These are phyloP conservation scores for Colletotrichum truncatum DNA, from an alignment of 2,329 filamentous ascomycete species.

Conservation along the genomic window DNA sequence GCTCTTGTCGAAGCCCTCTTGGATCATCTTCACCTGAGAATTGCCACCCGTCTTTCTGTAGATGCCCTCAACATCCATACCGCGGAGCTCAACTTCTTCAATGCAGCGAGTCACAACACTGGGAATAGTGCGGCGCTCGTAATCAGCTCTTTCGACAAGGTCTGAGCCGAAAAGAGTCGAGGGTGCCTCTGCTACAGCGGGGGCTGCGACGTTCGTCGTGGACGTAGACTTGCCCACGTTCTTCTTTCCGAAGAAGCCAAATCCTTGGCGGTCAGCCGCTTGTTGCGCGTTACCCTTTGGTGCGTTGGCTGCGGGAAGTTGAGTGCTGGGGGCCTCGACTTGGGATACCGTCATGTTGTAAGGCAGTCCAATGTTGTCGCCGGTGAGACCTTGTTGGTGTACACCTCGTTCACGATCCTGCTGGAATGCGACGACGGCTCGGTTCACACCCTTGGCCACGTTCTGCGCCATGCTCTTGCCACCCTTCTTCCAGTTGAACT, in stretches of 20 bases:
- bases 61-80: slow-evolving; percentile 97
- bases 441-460: slow-evolving; percentile 92
- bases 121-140: slow-evolving; percentile 88
- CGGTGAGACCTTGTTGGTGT: slow-evolving; percentile 59
- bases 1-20: slow-evolving; percentile 88
- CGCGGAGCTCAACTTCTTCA: slow-evolving; percentile 93
- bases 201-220: slow-evolving; percentile 48
- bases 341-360: slow-evolving; percentile 74
- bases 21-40: slow-evolving; percentile 88
- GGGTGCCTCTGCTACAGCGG: slow-evolving; percentile 59
- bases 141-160: slow-evolving; percentile 84
- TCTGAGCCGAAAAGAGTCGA: slow-evolving; percentile 87
- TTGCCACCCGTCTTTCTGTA: slow-evolving; percentile 97
- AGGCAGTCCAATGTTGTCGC: slow-evolving; percentile 74
- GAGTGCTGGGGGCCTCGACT: slow-evolving; percentile 47
- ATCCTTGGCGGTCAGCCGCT: slow-evolving; percentile 60
- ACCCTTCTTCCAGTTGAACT: slow-evolving; percentile 99
- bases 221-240: slow-evolving; percentile 62
- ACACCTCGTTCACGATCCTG: slow-evolving; percentile 64
- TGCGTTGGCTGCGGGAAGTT: slow-evolving; percentile 10
- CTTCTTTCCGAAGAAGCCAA: slow-evolving; percentile 75
- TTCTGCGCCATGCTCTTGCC: slow-evolving; percentile 94
- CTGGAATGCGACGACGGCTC: slow-evolving; percentile 81
- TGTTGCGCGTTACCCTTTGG: slow-evolving; percentile 19
- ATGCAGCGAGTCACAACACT: slow-evolving; percentile 93